Evolutionary conservation across 1,139 yeast genomes (phyloP).

Genomic region (Williopsis jadinii): DNA sequence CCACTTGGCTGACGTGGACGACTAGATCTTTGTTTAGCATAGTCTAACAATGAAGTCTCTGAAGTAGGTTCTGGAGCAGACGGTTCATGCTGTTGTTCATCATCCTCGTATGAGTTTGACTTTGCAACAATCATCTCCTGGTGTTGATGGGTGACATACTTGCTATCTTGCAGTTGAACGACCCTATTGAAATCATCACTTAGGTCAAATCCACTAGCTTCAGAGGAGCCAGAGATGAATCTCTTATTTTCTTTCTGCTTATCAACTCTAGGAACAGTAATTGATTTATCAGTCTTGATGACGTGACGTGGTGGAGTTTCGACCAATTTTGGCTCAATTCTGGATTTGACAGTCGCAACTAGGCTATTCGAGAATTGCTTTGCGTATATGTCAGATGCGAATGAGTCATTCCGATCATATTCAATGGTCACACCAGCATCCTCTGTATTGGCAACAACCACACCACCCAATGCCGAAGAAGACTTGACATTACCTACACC

Average conservation of each 20-base stretch:
- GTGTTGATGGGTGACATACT: slow-evolving; percentile 28
- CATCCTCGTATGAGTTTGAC: slow-evolving; percentile 6
- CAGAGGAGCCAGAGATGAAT: slow-evolving; percentile 31
- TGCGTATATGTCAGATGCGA: slow-evolving; percentile 1
- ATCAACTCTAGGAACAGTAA: slow-evolving; percentile 6
- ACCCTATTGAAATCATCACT: slow-evolving; percentile 31
- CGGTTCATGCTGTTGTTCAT: slow-evolving; percentile 2
- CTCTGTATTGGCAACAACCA: slow-evolving; percentile 13
- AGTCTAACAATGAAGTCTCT: neutral
- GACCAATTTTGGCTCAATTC: neutral
- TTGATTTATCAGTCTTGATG: neutral
- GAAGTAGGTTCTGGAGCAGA: slow-evolving; percentile 7
- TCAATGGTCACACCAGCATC: slow-evolving; percentile 19
- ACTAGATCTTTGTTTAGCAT: slow-evolving; percentile 8
- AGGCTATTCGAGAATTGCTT: neutral
- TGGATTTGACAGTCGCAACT: neutral
- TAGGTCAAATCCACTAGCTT: slow-evolving; percentile 32
- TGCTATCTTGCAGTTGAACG: slow-evolving; percentile 26
- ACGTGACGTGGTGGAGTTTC: neutral
- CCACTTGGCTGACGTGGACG: slow-evolving; percentile 5
- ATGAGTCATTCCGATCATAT: slow-evolving; percentile 13
- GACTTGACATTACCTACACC: slow-evolving; percentile 14
- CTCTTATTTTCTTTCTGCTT: slow-evolving; percentile 21
- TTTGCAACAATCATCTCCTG: slow-evolving; percentile 26
- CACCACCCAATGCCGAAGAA: slow-evolving; percentile 13